These are phyloP conservation scores for Sclerotinia minor DNA, from an alignment of 2,329 filamentous ascomycete species.

Conservation along the genomic window DNA sequence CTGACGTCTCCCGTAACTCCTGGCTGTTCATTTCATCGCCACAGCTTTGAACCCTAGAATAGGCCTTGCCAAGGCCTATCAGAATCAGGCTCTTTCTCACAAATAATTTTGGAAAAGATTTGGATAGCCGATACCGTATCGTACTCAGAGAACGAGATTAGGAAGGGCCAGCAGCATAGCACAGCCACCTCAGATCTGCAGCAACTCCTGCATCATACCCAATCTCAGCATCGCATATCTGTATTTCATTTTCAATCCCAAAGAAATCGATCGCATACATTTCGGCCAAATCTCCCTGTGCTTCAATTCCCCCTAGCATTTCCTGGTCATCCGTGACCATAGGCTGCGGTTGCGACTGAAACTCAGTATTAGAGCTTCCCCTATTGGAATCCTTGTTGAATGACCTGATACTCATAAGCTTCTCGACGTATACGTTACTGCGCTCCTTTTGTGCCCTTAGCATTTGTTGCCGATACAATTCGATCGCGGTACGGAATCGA, in stretches of 20 bases:
- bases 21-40: too few relatives aligned
- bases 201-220: constrained; percentile 17
- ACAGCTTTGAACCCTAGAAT: too few relatives aligned
- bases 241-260: constrained; percentile 14
- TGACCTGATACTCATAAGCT: constrained; percentile 10
- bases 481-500: constrained; percentile 1
- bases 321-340: background rate
- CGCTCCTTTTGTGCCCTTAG: background rate
- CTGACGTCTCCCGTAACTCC: too few relatives aligned
- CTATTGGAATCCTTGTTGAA: background rate
- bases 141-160: too few relatives aligned
- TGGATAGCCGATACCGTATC: too few relatives aligned
- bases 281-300: background rate
- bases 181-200: constrained; percentile 17
- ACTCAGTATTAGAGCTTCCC: background rate
- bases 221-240: constrained; percentile 13
- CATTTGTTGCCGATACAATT: background rate
- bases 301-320: background rate
- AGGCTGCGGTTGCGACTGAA: background rate
- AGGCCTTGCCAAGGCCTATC: too few relatives aligned
- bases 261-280: constrained; percentile 14
- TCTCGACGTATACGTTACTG: constrained; percentile 11
- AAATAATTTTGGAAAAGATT: too few relatives aligned
- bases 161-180: constrained; percentile 1
- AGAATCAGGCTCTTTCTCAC: too few relatives aligned